Conservation (phyloP, 352 stramenopile genomes). For the Globisporangium echinulatum region DNA sequence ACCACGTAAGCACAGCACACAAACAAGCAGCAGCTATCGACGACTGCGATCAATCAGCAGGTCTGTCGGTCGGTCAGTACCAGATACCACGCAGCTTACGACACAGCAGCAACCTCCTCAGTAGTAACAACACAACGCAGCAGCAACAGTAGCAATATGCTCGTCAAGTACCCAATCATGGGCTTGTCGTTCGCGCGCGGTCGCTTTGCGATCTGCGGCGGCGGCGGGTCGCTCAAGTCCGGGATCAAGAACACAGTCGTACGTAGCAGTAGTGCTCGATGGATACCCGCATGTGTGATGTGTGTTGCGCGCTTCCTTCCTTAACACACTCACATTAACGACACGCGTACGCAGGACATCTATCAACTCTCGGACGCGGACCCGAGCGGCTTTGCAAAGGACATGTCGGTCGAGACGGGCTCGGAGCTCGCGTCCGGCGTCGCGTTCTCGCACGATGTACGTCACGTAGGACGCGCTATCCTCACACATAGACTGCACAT, state of each 20-base stretch:
- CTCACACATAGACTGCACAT: background rate
- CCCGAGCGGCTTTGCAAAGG: slow-evolving; percentile 56
- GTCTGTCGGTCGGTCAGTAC: too few species aligned
- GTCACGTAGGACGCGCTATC: background rate
- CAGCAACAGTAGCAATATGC: slow-evolving; percentile 24
- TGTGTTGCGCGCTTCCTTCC: background rate
- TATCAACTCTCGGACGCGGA: slow-evolving; percentile 64
- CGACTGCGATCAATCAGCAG: too few species aligned
- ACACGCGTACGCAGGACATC: slow-evolving; percentile 37
- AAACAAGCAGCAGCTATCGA: background rate
- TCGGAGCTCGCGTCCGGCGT: slow-evolving; percentile 67
- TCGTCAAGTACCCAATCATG: slow-evolving; percentile 84
- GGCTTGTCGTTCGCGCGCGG: slow-evolving; percentile 66
- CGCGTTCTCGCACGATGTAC: slow-evolving; percentile 64
- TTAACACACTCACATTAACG: too few species aligned
- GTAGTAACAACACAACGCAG: too few species aligned
- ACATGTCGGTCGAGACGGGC: slow-evolving; percentile 66
- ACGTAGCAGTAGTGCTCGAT: slow-evolving; percentile 13
- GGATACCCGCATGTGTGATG: background rate
- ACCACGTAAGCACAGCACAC: background rate
- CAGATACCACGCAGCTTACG: too few species aligned
- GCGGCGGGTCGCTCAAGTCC: slow-evolving; percentile 75
- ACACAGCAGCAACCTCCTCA: too few species aligned
- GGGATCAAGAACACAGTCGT: slow-evolving; percentile 85
- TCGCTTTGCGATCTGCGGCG: slow-evolving; percentile 76